Evolutionary conservation across 768 basidiomycete genomes (phyloP).

Genomic region (Lentinus tigrinus): DNA sequence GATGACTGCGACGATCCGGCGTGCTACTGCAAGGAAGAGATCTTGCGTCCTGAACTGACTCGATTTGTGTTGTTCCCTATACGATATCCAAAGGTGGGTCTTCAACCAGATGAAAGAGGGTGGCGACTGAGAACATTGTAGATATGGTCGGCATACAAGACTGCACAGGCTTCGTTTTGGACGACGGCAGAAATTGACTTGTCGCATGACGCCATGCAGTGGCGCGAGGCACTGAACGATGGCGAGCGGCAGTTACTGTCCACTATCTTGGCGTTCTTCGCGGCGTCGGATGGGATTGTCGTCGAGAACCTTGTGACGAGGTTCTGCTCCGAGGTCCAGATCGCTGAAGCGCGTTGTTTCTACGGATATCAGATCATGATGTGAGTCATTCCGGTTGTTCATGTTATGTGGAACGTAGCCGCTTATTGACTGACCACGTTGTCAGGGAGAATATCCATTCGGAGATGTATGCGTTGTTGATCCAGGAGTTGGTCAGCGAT

Average conservation of each 20-base stretch:
- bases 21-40: not conserved
- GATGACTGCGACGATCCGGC: too few relatives aligned
- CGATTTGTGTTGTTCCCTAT: not conserved
- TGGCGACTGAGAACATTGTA: conserved; percentile 14
- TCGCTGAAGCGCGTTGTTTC: conserved; percentile 51
- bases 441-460: conserved; percentile 51
- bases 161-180: conserved; percentile 51
- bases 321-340: conserved; percentile 48
- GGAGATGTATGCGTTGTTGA: conserved; percentile 53
- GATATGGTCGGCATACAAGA: conserved; percentile 55
- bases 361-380: conserved; percentile 60
- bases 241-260: conserved; percentile 51
- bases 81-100: not conserved
- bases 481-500: conserved; percentile 54
- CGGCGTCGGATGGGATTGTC: conserved; percentile 52
- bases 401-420: too few relatives aligned
- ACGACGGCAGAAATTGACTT: conserved; percentile 46
- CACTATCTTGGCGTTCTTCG: conserved; percentile 54
- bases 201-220: conserved; percentile 49
- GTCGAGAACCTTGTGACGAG: conserved; percentile 54
- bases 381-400: conserved; percentile 9
- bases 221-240: conserved; percentile 47
- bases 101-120: too few relatives aligned
- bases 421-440: too few relatives aligned
- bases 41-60: not conserved